phyloP scores from a whole-genome alignment of 768 basidiomycete genomes.

The Galerina sulciceps region DNA sequence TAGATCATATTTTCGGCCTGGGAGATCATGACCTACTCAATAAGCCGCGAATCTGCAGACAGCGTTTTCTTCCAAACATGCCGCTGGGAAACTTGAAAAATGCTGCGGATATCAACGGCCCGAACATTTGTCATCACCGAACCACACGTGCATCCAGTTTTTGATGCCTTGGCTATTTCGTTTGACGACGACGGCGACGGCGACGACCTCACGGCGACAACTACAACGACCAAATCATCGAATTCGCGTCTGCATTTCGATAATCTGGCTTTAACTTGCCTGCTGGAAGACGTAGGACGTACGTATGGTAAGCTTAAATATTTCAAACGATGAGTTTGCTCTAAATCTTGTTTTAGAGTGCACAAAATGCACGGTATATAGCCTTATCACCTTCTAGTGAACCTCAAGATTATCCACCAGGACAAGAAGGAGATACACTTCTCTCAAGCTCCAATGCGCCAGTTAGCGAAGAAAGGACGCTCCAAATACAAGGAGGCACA shows the following conservation, averaged over 20 bases:
- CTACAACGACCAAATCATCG: neutral
- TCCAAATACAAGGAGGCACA: constrained; percentile 31
- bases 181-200: too few relatives aligned
- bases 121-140: too few relatives aligned
- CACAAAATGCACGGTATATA: constrained; percentile 21
- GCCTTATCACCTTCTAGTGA: constrained; percentile 21
- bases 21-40: too few relatives aligned
- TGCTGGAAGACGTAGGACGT: neutral
- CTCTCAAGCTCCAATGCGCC: neutral
- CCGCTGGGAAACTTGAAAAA: neutral
- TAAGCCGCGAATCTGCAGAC: too few relatives aligned
- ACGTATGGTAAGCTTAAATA: neutral
- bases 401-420: constrained; percentile 13
- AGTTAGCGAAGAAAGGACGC: constrained; percentile 6
- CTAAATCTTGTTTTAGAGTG: constrained; percentile 7
- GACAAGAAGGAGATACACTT: constrained; percentile 4
- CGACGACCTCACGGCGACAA: neutral
- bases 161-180: too few relatives aligned
- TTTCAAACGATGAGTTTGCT: neutral
- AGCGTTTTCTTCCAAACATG: neutral
- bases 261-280: neutral
- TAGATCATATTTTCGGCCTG: too few relatives aligned
- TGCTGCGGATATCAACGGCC: too few relatives aligned
- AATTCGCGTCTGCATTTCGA: too few relatives aligned
- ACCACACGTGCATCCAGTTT: too few relatives aligned